Evolutionary conservation across 139 green algal species (phyloP).

Genomic region (Coelastrella sp.): DNA sequence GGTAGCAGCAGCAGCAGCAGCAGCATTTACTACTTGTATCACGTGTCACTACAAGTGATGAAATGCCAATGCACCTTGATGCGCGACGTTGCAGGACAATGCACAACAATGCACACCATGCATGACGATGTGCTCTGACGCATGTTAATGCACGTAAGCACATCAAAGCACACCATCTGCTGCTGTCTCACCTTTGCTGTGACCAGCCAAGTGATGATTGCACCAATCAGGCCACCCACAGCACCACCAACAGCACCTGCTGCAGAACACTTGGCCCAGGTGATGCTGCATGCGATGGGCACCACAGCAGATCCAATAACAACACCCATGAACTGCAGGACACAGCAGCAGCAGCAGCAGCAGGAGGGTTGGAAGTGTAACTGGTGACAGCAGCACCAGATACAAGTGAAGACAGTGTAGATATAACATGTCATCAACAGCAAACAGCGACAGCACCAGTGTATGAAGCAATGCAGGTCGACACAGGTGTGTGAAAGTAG

Average conservation of each 20-base stretch:
- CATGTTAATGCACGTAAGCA: no score
- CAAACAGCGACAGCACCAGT: no score
- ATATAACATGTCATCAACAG: no score
- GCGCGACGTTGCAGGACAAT: not conserved
- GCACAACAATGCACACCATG: not conserved
- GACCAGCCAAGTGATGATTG: conserved; percentile 73
- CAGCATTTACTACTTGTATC: not conserved
- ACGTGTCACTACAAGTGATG: no score
- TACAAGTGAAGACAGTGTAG: no score
- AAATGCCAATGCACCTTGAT: no score
- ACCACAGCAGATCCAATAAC: conserved; percentile 93
- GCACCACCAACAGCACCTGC: conserved; percentile 75
- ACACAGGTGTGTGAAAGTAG: no score
- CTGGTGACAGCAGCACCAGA: not conserved
- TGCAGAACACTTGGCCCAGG: conserved; percentile 81
- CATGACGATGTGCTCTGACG: not conserved
- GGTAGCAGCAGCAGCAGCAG: not conserved
- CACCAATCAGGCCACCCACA: conserved; percentile 62
- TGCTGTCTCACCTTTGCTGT: conserved; percentile 18
- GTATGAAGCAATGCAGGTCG: no score
- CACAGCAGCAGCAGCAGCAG: conserved; percentile 37
- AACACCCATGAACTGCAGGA: conserved; percentile 78
- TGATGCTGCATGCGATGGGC: conserved; percentile 77
- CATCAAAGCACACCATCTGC: not conserved
- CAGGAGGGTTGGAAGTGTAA: not conserved